Conservation (phyloP, 257 asterid species). For the Ocimum tenuiflorum region DNA sequence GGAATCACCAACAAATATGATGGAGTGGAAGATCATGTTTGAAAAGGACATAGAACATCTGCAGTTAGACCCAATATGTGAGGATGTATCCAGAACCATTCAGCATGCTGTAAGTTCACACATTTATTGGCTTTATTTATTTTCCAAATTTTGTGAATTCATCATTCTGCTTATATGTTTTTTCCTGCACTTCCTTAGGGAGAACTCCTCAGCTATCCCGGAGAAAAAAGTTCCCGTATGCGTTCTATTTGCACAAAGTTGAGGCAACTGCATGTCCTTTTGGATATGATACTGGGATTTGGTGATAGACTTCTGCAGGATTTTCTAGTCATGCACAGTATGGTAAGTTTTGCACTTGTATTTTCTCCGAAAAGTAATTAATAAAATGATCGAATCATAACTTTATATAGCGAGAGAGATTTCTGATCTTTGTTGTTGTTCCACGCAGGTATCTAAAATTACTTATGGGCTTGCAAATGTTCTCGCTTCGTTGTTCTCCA, state of each 20-base stretch:
- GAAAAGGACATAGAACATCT: conserved; percentile 43
- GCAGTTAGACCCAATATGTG: conserved; percentile 50
- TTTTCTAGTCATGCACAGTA: conserved; percentile 54
- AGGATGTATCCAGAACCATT: conserved; percentile 38
- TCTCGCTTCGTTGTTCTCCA: conserved; percentile 56
- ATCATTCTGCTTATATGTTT: conserved; percentile 6
- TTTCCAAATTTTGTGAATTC: not conserved
- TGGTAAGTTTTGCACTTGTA: conserved; percentile 38
- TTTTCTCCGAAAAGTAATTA: not conserved
- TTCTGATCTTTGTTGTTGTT: conserved; percentile 6
- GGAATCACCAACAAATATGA: conserved; percentile 36
- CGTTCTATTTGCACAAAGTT: conserved; percentile 37
- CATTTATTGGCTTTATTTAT: not conserved
- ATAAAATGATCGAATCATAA: not conserved
- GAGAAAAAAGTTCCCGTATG: conserved; percentile 19
- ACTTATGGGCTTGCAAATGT: conserved; percentile 65
- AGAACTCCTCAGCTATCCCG: conserved; percentile 44
- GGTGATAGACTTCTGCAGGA: conserved; percentile 64
- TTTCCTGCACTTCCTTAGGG: conserved; percentile 37
- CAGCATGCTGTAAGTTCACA: conserved; percentile 52
- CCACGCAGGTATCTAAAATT: conserved; percentile 53
- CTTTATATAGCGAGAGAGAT: not conserved
- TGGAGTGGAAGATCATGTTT: conserved; percentile 51
- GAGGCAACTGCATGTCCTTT: conserved; percentile 36
- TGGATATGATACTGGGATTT: conserved; percentile 48